Percentiles rank a stretch among this genome's conserved stretches.
Evolutionary conservation across 192 early-diverging fungal species (phyloP).

Genomic region (Obelidium mucronatum): DNA sequence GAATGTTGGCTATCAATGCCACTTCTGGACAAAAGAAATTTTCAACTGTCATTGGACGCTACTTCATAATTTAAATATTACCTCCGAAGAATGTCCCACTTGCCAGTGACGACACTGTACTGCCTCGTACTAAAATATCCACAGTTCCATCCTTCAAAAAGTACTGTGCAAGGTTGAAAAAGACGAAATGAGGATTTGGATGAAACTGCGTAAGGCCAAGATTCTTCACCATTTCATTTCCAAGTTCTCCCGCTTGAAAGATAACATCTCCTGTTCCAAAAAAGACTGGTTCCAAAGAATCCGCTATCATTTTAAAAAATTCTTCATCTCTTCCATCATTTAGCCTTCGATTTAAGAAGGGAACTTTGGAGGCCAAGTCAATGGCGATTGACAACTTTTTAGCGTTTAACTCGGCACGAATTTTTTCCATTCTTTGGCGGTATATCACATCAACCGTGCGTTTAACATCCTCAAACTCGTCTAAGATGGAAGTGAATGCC

Average conservation of each 20-base stretch:
- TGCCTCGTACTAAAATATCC: slow-evolving; percentile 9
- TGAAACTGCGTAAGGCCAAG: no score
- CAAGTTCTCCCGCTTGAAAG: slow-evolving; percentile 34
- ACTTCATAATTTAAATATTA: not conserved
- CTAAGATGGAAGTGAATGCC: slow-evolving; percentile 22
- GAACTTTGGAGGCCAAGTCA: slow-evolving; percentile 40
- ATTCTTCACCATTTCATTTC: slow-evolving; percentile 45
- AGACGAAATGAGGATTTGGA: no score
- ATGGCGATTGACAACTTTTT: slow-evolving; percentile 5
- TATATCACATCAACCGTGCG: slow-evolving; percentile 39
- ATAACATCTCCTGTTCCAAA: slow-evolving; percentile 29
- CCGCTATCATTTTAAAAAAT: slow-evolving; percentile 45
- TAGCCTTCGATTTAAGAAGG: slow-evolving; percentile 45
- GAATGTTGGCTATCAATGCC: slow-evolving; percentile 34
- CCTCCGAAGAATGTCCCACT: slow-evolving; percentile 29
- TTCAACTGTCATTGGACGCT: not conserved
- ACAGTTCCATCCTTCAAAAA: slow-evolving; percentile 18
- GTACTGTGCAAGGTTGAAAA: slow-evolving; percentile 16
- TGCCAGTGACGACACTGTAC: slow-evolving; percentile 16
- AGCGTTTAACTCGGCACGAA: slow-evolving; percentile 40
- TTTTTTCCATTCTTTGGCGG: slow-evolving; percentile 47
- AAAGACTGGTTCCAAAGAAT: slow-evolving; percentile 22
- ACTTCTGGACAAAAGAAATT: not conserved
- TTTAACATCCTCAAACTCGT: slow-evolving; percentile 44
- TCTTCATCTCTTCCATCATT: slow-evolving; percentile 50